These are phyloP conservation scores for Calonectria crousiana DNA, from an alignment of 2,329 filamentous ascomycete species.

Conservation along the genomic window DNA sequence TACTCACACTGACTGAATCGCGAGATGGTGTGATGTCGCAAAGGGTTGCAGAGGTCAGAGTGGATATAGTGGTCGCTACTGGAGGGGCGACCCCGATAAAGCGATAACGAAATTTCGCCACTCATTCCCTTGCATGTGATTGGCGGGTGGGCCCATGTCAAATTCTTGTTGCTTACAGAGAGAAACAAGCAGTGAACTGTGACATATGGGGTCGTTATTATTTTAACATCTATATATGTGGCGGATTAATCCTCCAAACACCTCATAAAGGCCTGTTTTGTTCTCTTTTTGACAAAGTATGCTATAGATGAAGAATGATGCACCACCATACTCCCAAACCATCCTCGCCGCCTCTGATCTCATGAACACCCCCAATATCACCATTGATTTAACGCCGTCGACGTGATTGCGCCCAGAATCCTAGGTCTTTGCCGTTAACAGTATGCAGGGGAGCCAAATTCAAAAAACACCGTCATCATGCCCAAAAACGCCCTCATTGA, in stretches of 20 bases:
- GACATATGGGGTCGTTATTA: slow-evolving; percentile 11
- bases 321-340: slow-evolving; percentile 20
- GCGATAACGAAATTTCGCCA: slow-evolving; percentile 30
- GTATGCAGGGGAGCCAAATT: slow-evolving; percentile 35
- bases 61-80: slow-evolving; percentile 33
- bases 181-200: background rate
- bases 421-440: slow-evolving; percentile 34
- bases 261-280: slow-evolving; percentile 13
- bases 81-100: slow-evolving; percentile 39
- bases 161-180: background rate
- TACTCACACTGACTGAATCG: slow-evolving; percentile 10
- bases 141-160: slow-evolving; percentile 25
- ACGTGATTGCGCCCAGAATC: slow-evolving; percentile 40
- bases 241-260: slow-evolving; percentile 19
- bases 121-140: slow-evolving; percentile 30
- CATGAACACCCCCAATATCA: slow-evolving; percentile 38
- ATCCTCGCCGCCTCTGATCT: slow-evolving; percentile 20
- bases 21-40: slow-evolving; percentile 27
- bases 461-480: slow-evolving; percentile 40
- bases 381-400: slow-evolving; percentile 45
- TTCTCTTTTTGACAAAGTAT: slow-evolving; percentile 26
- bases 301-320: slow-evolving; percentile 19
- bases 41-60: slow-evolving; percentile 31
- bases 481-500: slow-evolving; percentile 29
- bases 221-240: slow-evolving; percentile 19